These are phyloP conservation scores for Oidiodendron maius DNA, from an alignment of 495 filamentous ascomycete species.

Conservation along the genomic window DNA sequence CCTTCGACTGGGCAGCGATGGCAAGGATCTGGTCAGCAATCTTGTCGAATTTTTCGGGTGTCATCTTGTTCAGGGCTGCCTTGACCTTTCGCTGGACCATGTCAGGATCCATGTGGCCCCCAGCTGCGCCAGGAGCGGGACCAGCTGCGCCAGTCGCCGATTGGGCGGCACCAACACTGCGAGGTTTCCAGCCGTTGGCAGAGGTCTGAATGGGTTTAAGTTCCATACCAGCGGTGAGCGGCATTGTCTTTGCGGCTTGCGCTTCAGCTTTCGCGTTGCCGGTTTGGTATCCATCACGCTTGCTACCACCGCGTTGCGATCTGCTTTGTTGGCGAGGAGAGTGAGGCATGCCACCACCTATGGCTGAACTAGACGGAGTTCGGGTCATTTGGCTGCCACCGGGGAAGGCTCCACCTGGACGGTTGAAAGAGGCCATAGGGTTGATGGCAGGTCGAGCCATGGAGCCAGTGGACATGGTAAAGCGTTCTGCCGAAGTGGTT, in stretches of 20 bases:
- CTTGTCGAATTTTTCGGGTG: conserved; percentile 96
- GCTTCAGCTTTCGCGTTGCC: conserved; percentile 53
- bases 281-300: conserved; percentile 40
- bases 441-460: conserved; percentile 43
- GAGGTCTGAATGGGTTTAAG: conserved; percentile 72
- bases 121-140: conserved; percentile 45
- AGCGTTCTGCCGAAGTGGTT: conserved; percentile 62
- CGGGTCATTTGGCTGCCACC: conserved; percentile 39
- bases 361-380: conserved; percentile 41
- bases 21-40: conserved; percentile 88
- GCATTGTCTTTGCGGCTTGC: conserved; percentile 73
- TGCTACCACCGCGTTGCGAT: conserved; percentile 54
- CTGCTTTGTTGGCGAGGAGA: conserved; percentile 44
- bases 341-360: conserved; percentile 27
- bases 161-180: conserved; percentile 47
- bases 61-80: conserved; percentile 98
- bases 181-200: conserved; percentile 83
- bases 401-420: conserved; percentile 54
- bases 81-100: conserved; percentile 99
- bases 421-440: conserved; percentile 52
- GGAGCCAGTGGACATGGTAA: conserved; percentile 35
- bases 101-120: conserved; percentile 71
- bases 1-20: conserved; percentile 91
- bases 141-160: conserved; percentile 35
- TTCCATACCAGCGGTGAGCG: conserved; percentile 73